Evolutionary conservation across 805 yeast species (phyloP).

Genomic region (Yarrowia hollandica): DNA sequence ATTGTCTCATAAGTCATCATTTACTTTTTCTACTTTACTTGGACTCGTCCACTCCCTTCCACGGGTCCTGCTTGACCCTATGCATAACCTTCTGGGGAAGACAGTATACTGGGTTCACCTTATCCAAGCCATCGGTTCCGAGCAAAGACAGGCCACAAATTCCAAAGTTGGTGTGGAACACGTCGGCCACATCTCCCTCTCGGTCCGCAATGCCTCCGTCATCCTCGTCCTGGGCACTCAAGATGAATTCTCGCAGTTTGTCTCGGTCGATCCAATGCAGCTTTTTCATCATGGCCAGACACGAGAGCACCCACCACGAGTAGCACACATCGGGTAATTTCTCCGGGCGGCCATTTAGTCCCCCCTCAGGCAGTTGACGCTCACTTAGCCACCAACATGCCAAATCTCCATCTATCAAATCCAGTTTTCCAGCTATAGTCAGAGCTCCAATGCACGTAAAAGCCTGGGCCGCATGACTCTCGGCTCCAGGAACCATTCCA

Average conservation of each 20-base stretch:
- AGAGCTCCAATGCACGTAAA: conserved; percentile 83
- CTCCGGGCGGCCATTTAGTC: conserved; percentile 94
- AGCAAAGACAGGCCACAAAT: conserved; percentile 81
- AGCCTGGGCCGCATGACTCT: conserved; percentile 87
- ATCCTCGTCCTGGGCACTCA: conserved; percentile 71
- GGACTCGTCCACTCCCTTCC: background rate
- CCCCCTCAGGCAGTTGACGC: conserved; percentile 83
- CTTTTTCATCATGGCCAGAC: conserved; percentile 64
- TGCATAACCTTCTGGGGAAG: conserved; percentile 58
- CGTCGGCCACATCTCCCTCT: conserved; percentile 87
- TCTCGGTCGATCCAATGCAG: conserved; percentile 75
- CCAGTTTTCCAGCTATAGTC: conserved; percentile 63
- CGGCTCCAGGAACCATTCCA: conserved; percentile 93
- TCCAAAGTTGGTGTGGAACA: conserved; percentile 89
- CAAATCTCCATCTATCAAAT: conserved; percentile 47
- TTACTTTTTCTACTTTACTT: too few relatives aligned
- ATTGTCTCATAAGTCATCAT: too few relatives aligned
- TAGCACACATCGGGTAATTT: conserved; percentile 97
- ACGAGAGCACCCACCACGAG: conserved; percentile 94
- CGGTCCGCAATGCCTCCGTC: conserved; percentile 93
- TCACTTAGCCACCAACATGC: conserved; percentile 88
- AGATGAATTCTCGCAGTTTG: conserved; percentile 64
- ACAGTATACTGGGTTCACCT: conserved; percentile 84
- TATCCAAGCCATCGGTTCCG: conserved; percentile 58
- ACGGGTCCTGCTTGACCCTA: conserved; percentile 23